Conservation (phyloP, 495 filamentous ascomycete genomes). For the Haplographium delicatum region DNA sequence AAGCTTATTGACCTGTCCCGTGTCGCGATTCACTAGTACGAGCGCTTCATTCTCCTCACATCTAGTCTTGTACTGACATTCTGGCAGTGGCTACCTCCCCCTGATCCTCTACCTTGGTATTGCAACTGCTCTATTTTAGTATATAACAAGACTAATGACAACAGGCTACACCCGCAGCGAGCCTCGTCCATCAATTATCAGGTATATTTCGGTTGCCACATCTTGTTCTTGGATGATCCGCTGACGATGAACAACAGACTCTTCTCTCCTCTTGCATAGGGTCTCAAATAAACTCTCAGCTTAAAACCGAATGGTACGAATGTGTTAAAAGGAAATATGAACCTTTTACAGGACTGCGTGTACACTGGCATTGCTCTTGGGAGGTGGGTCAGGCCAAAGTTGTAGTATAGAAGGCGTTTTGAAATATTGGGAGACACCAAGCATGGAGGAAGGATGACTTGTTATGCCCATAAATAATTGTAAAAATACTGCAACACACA, state of each 20-base stretch:
- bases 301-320: background rate
- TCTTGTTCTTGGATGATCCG: background rate
- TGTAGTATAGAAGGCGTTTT: slow-evolving; percentile 21
- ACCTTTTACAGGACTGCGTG: background rate
- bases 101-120: slow-evolving; percentile 95
- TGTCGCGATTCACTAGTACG: slow-evolving; percentile 95
- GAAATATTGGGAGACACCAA: background rate
- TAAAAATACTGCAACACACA: slow-evolving; percentile 12
- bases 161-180: slow-evolving; percentile 90
- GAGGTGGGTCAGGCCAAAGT: background rate
- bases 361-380: no score
- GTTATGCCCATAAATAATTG: slow-evolving; percentile 9
- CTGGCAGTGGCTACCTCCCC: slow-evolving; percentile 82
- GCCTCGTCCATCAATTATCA: slow-evolving; percentile 86
- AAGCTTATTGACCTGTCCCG: slow-evolving; percentile 91
- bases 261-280: slow-evolving; percentile 65
- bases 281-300: background rate
- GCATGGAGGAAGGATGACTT: slow-evolving; percentile 6
- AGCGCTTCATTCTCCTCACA: slow-evolving; percentile 77
- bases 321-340: background rate
- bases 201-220: slow-evolving; percentile 46
- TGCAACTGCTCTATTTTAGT: slow-evolving; percentile 21
- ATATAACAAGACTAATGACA: slow-evolving; percentile 23
- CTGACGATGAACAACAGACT: slow-evolving; percentile 40
- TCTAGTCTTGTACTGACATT: slow-evolving; percentile 67